Conservation (phyloP, 805 yeast species). For the Suhomyces prunicola region DNA sequence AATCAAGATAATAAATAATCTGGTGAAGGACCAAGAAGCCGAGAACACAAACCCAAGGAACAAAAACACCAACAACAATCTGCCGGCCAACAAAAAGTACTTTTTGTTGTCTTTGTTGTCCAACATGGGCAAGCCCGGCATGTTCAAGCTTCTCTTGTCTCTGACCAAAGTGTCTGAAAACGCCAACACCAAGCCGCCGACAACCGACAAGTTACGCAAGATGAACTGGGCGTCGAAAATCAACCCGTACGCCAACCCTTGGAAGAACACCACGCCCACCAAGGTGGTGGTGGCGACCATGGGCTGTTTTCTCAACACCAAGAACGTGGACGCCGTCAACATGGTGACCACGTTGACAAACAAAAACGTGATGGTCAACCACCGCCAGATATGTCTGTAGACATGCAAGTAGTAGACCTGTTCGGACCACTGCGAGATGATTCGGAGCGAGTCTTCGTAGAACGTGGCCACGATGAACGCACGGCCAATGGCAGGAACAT, state of each 20-base stretch:
- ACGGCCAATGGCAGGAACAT: conserved; percentile 84
- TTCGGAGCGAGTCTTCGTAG: conserved; percentile 83
- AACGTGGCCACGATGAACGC: conserved; percentile 91
- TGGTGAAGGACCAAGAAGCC: conserved; percentile 65
- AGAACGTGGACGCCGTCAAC: conserved; percentile 68
- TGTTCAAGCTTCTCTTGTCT: conserved; percentile 59
- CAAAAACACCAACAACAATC: conserved; percentile 78
- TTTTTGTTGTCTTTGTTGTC: conserved; percentile 66
- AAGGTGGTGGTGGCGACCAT: conserved; percentile 69
- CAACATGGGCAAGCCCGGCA: conserved; percentile 77
- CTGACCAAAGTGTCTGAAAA: conserved; percentile 82
- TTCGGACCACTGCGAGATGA: conserved; percentile 83
- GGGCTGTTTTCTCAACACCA: conserved; percentile 66
- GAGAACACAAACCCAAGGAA: conserved; percentile 82
- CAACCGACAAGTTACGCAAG: conserved; percentile 81
- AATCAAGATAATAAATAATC: conserved; percentile 60
- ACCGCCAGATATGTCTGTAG: conserved; percentile 74
- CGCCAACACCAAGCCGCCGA: conserved; percentile 88
- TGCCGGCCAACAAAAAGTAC: conserved; percentile 81
- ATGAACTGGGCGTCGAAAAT: conserved; percentile 78
- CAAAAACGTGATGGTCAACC: conserved; percentile 73
- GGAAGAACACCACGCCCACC: conserved; percentile 68
- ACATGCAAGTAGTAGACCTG: conserved; percentile 82
- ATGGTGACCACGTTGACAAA: conserved; percentile 61
- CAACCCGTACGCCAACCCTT: conserved; percentile 86